Evolutionary conservation across 257 asterid genomes (phyloP).

Genomic region (Solanum etuberosum): DNA sequence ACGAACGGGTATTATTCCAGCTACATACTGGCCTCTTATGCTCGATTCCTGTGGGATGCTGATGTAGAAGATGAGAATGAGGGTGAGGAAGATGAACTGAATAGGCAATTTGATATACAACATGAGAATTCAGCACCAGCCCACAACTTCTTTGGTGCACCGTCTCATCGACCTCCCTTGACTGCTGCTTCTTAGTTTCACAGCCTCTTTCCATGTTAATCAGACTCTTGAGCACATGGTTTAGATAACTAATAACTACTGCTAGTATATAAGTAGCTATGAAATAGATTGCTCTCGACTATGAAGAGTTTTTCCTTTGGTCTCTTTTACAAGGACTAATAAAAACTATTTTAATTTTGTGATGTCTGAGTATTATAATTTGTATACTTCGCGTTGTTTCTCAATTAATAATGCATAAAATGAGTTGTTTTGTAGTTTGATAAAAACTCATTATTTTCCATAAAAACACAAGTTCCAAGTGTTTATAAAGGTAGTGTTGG

Average conservation of each 20-base stretch:
- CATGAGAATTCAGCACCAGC: constrained; percentile 6
- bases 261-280: background rate
- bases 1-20: constrained; percentile 17
- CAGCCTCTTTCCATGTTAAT: background rate
- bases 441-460: background rate
- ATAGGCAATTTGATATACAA: constrained; percentile 11
- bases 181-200: constrained; percentile 34
- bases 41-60: constrained; percentile 79
- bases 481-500: background rate
- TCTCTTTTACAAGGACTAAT: background rate
- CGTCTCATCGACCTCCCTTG: constrained; percentile 20
- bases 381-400: background rate
- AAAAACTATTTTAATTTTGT: background rate
- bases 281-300: background rate
- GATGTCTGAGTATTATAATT: background rate
- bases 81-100: constrained; percentile 9
- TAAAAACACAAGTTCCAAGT: background rate
- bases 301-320: background rate
- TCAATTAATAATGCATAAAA: background rate
- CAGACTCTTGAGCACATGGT: background rate
- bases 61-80: constrained; percentile 40
- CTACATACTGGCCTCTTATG: constrained; percentile 72
- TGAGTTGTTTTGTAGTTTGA: background rate
- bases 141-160: constrained; percentile 17
- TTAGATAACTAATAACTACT: background rate